These are phyloP conservation scores for Amanita phalloides DNA, from an alignment of 768 basidiomycete genomes.

Conservation along the genomic window DNA sequence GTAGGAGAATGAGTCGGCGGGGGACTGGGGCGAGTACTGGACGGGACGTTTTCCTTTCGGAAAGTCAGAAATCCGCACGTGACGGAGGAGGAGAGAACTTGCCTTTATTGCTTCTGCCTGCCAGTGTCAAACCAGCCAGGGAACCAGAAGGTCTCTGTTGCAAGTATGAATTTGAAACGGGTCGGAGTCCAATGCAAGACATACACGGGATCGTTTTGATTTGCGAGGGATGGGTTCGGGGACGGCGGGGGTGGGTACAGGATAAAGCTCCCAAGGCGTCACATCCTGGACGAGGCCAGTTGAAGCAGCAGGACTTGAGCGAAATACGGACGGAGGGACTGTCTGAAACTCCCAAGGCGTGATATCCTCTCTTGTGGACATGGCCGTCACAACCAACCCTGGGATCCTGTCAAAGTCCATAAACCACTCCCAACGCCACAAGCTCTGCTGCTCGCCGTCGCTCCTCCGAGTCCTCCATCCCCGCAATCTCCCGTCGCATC, in stretches of 20 bases:
- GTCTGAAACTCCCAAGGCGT: conserved; percentile 28
- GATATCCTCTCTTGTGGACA: conserved; percentile 21
- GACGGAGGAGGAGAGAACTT: conserved; percentile 4
- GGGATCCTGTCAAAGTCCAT: conserved; percentile 33
- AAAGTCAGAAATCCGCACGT: conserved; percentile 2
- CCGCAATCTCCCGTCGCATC: conserved; percentile 67
- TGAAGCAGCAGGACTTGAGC: conserved; percentile 5
- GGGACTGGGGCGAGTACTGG: not conserved
- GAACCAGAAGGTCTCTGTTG: conserved; percentile 20
- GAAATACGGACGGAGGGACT: conserved; percentile 8
- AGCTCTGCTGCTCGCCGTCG: conserved; percentile 57
- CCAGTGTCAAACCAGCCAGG: conserved; percentile 16
- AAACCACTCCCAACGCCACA: conserved; percentile 64
- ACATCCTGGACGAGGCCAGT: conserved; percentile 16
- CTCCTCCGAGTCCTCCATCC: conserved; percentile 52
- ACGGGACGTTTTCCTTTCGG: not conserved
- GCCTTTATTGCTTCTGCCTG: conserved; percentile 19
- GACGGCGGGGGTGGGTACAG: conserved; percentile 3
- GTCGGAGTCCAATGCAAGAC: not conserved
- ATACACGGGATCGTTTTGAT: conserved; percentile 1
- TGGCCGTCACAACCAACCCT: not conserved
- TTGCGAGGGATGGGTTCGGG: not conserved
- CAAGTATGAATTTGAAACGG: not conserved
- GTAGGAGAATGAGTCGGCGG: not conserved
- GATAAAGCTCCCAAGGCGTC: conserved; percentile 23